Base-by-base conservation (phyloP, 2,329 filamentous ascomycete species). In the Pezicula neosporulosa region DNA sequence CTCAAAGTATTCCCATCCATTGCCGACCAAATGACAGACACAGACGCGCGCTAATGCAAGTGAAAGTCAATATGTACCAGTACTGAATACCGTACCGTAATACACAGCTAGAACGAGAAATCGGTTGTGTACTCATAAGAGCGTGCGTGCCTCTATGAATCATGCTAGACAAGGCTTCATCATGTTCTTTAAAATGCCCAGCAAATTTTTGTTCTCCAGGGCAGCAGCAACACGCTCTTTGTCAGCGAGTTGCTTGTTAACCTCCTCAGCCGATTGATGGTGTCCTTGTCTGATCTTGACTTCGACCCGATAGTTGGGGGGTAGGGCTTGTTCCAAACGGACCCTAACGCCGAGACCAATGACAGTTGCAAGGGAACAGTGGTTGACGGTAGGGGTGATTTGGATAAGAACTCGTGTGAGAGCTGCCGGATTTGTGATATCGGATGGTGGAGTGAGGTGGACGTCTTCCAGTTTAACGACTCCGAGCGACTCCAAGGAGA, bases 391-490 rank as follows among this genome's bases (percentile, higher is more conserved):
- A 9, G 94, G 94, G 10, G 94, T 99, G 60, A 99, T 87, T 63
- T 96, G 83, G 41, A 99, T 90, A 3, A 86, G 80, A 35, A 97
- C 90, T 37, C 77, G 86, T 72, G 76, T 91, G 74, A 80, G 81
- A 66, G 65, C 83, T 72, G 76, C 72, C 15, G 75, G 70, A 50
- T 74, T 72, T 27, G 72, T 79, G 35, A 75, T 75, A 54, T 75
- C 74, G 35, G 80, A 80, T n/a, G 86, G 78, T 6, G 87, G 80
- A 42, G 76, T 77, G 60, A 99, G 90, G 63, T 83, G 79, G 62
- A 99, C 97, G 70, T 99, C 94, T 30, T 89, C 86, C n/a, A 99
- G 83, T 60, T 95, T 97, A 60, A 99, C 91, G 48, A 99, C 94
- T 33, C 92, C 91, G 38, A 99, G 80, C 63, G 94, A 91, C 55